Conservation (phyloP, 306 rosid genomes). For the Leucaena leucocephala region DNA sequence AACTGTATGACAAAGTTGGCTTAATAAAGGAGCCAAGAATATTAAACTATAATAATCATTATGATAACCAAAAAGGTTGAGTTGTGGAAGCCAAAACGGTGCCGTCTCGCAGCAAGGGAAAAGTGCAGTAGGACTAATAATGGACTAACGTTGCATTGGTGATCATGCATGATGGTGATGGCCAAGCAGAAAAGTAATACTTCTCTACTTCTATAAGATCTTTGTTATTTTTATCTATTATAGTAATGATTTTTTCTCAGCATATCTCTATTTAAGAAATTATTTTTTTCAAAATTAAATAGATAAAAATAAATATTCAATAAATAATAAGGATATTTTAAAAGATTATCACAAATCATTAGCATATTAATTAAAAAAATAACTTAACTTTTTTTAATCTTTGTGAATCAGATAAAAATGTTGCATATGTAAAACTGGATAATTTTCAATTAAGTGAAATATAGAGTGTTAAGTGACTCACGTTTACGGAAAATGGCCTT, state of each 20-base stretch:
- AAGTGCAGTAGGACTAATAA: not conserved
- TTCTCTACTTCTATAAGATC: no score
- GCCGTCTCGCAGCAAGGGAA: constrained; percentile 14
- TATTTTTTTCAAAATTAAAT: no score
- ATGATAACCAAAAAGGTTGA: not conserved
- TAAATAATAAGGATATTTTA: no score
- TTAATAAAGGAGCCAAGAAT: not conserved
- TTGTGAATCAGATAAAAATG: not conserved
- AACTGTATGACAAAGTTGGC: not conserved
- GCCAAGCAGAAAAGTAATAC: not conserved
- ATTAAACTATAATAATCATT: not conserved
- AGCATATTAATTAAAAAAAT: not conserved
- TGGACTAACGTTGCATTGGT: constrained; percentile 19
- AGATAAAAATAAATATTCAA: no score
- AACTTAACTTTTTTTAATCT: no score
- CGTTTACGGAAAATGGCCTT: not conserved
- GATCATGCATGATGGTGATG: constrained; percentile 40
- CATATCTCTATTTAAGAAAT: no score
- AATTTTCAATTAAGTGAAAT: not conserved
- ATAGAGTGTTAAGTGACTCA: not conserved
- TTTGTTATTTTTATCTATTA: no score
- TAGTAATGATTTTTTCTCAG: no score
- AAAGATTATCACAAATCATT: no score
- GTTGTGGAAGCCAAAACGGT: constrained; percentile 36
- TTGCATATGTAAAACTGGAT: no score